Conservation (phyloP, 2,329 filamentous ascomycete species). For the Parasarocladium wereldwijsianum region DNA sequence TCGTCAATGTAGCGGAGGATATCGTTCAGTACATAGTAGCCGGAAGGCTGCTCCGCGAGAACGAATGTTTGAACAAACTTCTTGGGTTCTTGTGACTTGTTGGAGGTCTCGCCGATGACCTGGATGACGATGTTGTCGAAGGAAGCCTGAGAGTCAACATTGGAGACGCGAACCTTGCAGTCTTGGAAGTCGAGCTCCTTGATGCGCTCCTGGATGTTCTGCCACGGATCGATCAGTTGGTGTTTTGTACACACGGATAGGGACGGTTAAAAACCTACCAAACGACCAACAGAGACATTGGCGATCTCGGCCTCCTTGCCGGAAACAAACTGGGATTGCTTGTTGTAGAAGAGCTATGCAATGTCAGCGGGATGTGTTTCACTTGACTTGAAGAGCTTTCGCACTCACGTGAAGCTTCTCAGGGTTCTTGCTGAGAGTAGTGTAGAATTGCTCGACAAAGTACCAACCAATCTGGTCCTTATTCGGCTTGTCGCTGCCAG, state of each 20-base stretch:
- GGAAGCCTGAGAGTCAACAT: slow-evolving; percentile 91
- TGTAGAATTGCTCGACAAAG: slow-evolving; percentile 99
- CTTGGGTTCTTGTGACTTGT: slow-evolving; percentile 71
- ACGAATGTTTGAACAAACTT: slow-evolving; percentile 98
- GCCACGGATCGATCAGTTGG: slow-evolving; percentile 1
- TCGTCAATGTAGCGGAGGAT: slow-evolving; percentile 90
- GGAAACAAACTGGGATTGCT: slow-evolving; percentile 87
- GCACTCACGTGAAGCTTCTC: slow-evolving; percentile 71
- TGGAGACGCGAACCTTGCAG: slow-evolving; percentile 95
- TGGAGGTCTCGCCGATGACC: slow-evolving; percentile 95
- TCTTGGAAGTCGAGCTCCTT: slow-evolving; percentile 88
- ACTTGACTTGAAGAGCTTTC: neutral
- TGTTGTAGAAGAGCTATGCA: slow-evolving; percentile 76
- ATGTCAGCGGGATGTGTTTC: neutral
- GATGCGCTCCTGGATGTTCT: slow-evolving; percentile 92
- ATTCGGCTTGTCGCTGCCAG: slow-evolving; percentile 32
- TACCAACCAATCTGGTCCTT: slow-evolving; percentile 99
- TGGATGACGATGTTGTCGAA: slow-evolving; percentile 91
- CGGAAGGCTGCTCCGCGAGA: slow-evolving; percentile 86
- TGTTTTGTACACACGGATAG: neutral
- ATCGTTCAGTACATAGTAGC: slow-evolving; percentile 97
- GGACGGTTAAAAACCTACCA: slow-evolving; percentile 41
- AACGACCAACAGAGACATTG: slow-evolving; percentile 72
- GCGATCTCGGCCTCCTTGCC: slow-evolving; percentile 83
- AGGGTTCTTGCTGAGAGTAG: slow-evolving; percentile 82